Evolutionary conservation across 805 yeast species (phyloP).

Genomic region (Cyberlindnera lachancei): DNA sequence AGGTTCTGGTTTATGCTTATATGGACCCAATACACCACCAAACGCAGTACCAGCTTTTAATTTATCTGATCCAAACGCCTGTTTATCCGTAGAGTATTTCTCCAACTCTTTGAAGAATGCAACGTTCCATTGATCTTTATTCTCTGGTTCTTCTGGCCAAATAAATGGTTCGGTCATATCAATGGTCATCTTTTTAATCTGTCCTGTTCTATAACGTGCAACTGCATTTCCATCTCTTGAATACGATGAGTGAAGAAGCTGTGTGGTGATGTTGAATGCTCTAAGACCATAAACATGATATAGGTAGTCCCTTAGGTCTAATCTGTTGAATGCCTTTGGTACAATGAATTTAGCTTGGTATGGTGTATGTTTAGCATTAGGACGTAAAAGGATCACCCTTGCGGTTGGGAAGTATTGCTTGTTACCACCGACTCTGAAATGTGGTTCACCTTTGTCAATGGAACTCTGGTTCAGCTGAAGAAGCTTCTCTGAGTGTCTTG

Average conservation of each 20-base stretch:
- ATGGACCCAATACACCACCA: slow-evolving; percentile 57
- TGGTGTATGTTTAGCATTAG: slow-evolving; percentile 95
- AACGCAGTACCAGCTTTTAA: slow-evolving; percentile 63
- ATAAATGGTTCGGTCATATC: slow-evolving; percentile 94
- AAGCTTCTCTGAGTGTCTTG: slow-evolving; percentile 20
- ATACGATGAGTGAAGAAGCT: slow-evolving; percentile 67
- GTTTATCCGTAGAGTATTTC: slow-evolving; percentile 44
- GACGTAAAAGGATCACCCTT: slow-evolving; percentile 70
- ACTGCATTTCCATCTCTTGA: slow-evolving; percentile 48
- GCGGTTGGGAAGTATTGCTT: slow-evolving; percentile 82
- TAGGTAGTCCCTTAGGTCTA: slow-evolving; percentile 90
- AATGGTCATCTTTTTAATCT: slow-evolving; percentile 91
- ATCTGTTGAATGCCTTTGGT: slow-evolving; percentile 86
- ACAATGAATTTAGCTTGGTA: slow-evolving; percentile 95
- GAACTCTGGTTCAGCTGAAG: slow-evolving; percentile 31
- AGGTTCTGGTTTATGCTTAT: slow-evolving; percentile 54
- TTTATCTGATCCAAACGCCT: slow-evolving; percentile 56
- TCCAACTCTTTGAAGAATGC: slow-evolving; percentile 39
- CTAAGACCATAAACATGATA: slow-evolving; percentile 86
- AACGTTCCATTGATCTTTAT: slow-evolving; percentile 35
- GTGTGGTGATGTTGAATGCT: slow-evolving; percentile 83
- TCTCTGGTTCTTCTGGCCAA: slow-evolving; percentile 70
- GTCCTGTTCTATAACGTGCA: slow-evolving; percentile 71
- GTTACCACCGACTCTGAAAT: slow-evolving; percentile 74
- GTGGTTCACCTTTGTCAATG: slow-evolving; percentile 59